Evolutionary conservation across 2,329 filamentous ascomycete genomes (phyloP).

Genomic region (Alternaria gansuensis): DNA sequence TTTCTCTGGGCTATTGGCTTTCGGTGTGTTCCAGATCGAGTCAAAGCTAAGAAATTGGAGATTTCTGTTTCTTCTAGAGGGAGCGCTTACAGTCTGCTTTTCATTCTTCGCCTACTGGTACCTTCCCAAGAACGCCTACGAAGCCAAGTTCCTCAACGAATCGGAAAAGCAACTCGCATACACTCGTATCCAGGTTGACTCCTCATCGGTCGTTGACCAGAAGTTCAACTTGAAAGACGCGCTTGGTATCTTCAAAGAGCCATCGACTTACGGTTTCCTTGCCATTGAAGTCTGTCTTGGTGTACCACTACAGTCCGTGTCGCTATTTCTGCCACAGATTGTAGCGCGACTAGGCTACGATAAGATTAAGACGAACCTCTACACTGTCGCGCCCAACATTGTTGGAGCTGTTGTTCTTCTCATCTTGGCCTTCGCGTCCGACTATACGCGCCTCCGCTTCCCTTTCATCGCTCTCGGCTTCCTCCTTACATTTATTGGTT

Average conservation of each 20-base stretch:
- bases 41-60: constrained; percentile 68
- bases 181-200: constrained; percentile 78
- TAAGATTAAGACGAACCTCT: constrained; percentile 76
- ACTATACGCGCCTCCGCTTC: constrained; percentile 71
- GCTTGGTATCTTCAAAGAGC: constrained; percentile 63
- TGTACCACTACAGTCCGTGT: constrained; percentile 66
- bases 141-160: constrained; percentile 70
- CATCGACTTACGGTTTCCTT: constrained; percentile 64
- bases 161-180: constrained; percentile 74
- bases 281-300: constrained; percentile 67
- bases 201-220: constrained; percentile 69
- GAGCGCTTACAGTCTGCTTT: constrained; percentile 66
- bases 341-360: constrained; percentile 62
- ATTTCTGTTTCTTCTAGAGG: constrained; percentile 72
- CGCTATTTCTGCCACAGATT: constrained; percentile 68
- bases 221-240: constrained; percentile 63
- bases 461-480: constrained; percentile 80
- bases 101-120: constrained; percentile 73
- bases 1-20: constrained; percentile 68
- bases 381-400: constrained; percentile 82
- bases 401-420: constrained; percentile 76
- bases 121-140: constrained; percentile 70
- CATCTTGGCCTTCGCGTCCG: constrained; percentile 75
- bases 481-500: constrained; percentile 76
- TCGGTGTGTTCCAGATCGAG: constrained; percentile 67